These are phyloP conservation scores for Eremothecium cymbalariae DNA, from an alignment of 1,139 yeast species.

Conservation along the genomic window DNA sequence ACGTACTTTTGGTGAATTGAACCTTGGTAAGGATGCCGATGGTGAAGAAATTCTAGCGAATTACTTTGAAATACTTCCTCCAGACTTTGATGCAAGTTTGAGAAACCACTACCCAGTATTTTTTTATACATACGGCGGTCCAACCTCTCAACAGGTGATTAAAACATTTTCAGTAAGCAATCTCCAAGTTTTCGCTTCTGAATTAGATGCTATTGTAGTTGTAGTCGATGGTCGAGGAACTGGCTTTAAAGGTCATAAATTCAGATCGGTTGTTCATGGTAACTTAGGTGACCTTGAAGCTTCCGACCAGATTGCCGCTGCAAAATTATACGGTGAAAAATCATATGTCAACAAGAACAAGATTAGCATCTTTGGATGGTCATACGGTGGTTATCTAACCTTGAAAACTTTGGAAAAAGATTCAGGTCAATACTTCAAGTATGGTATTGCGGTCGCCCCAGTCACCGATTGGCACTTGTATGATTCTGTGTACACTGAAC, in stretches of 20 bases:
- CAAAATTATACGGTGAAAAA: slow-evolving; percentile 46
- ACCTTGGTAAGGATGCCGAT: slow-evolving; percentile 41
- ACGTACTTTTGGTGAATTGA: slow-evolving; percentile 40
- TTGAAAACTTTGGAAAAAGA: slow-evolving; percentile 66
- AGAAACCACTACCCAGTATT: slow-evolving; percentile 54
- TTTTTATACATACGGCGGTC: slow-evolving; percentile 73
- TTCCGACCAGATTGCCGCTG: slow-evolving; percentile 62
- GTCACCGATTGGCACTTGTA: slow-evolving; percentile 72
- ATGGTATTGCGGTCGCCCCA: slow-evolving; percentile 73
- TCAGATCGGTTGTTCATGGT: slow-evolving; percentile 58
- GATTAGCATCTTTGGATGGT: slow-evolving; percentile 79
- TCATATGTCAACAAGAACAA: slow-evolving; percentile 49
- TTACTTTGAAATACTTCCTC: slow-evolving; percentile 56
- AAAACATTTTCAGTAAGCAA: slow-evolving; percentile 49
- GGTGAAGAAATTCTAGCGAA: slow-evolving; percentile 40
- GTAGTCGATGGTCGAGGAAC: slow-evolving; percentile 83
- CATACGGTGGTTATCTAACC: slow-evolving; percentile 74
- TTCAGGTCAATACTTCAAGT: slow-evolving; percentile 49
- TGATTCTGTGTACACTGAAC: slow-evolving; percentile 70
- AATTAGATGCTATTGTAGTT: slow-evolving; percentile 62
- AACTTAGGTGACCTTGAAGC: slow-evolving; percentile 62
- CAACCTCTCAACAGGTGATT: slow-evolving; percentile 65
- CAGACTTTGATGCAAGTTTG: slow-evolving; percentile 44
- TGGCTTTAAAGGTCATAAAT: slow-evolving; percentile 54
- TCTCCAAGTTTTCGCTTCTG: slow-evolving; percentile 59